phyloP scores from a whole-genome alignment of 768 basidiomycete species.

The Psilocybe tampanensis region DNA sequence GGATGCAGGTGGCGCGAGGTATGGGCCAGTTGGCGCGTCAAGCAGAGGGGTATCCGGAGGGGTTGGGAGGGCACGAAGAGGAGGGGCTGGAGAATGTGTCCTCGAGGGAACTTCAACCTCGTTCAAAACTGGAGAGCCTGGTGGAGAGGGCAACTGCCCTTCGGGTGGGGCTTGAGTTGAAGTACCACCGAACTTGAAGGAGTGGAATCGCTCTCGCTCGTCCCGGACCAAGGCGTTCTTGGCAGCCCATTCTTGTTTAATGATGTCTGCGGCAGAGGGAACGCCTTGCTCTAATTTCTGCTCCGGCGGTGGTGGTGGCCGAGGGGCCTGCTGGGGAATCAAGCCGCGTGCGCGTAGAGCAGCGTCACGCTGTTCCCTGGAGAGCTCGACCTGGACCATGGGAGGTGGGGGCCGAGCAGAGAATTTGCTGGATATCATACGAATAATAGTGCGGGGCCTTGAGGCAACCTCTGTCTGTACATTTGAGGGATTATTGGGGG shows the following conservation, averaged over 20 bases:
- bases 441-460: not conserved
- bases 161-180: not conserved
- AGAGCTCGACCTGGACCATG: not conserved
- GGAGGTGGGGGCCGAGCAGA: not conserved
- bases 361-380: not conserved
- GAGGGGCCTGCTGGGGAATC: not conserved
- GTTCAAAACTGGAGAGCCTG: not conserved
- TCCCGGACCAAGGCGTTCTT: not conserved
- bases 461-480: not conserved
- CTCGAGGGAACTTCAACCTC: not conserved
- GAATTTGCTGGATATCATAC: not conserved
- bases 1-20: constrained; percentile 4
- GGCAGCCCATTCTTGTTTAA: not conserved
- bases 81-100: constrained; percentile 1
- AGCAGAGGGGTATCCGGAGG: constrained; percentile 8
- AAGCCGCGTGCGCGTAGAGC: not conserved
- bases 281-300: not conserved
- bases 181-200: not conserved
- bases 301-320: not conserved
- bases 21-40: not conserved
- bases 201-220: not conserved
- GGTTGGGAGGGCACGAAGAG: not conserved
- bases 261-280: not conserved
- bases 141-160: constrained; percentile 1
- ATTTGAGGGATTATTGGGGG: not conserved